Evolutionary conservation across 129 eudicot species (phyloP), one percentile per base, ranked within the genome.

Genomic region (Glebionis coronaria): DNA sequence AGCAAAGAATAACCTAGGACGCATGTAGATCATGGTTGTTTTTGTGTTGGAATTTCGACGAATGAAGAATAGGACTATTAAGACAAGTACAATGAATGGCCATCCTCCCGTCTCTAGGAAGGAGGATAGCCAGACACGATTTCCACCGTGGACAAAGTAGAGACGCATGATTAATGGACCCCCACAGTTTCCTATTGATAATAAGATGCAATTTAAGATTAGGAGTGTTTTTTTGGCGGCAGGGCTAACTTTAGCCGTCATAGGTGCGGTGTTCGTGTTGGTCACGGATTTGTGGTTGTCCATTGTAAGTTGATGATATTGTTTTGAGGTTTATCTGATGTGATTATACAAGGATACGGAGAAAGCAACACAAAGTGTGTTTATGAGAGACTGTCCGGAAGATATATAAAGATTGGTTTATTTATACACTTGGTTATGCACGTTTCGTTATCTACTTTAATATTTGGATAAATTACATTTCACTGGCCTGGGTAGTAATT

Each of bases 61-160:
- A 28, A 49, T 54, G 28, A 67, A 15, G 67, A 68, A 79, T 46
- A 73, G 29, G 21, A 68, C 4, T 9, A 28, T 61, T 4, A 79
- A 29, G 45, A 73, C 56, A 16, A 62, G 14, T 3, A 73, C 25
- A 16, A 68, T 62, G 66, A 68, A 14, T 3, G 82, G 79, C 73
- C 73, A 79, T 1, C 75, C 79, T 15, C 14, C 63, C 4, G 83
- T 68, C 64, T 67, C 61, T 4, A 79, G 50, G 56, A 21, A 68
- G 1, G 65, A 35, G 13, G 83, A 62, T 18, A 79, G 45, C 83
- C 83, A 79, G 13, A 73, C 49, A 16, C 79, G 63, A n/a, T 68
- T 61, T 35, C 83, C 83, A 2, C 83, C 79, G 58, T 79, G 61
- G 66, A 78, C 12, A 60, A 72, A 78, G 47, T 78, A 78, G 40